A percentile compares a stretch with the other conserved stretches of the same genome.
Evolutionary conservation across 352 stramenopile genomes (phyloP).

Genomic region (Globisporangium cylindrosporum): DNA sequence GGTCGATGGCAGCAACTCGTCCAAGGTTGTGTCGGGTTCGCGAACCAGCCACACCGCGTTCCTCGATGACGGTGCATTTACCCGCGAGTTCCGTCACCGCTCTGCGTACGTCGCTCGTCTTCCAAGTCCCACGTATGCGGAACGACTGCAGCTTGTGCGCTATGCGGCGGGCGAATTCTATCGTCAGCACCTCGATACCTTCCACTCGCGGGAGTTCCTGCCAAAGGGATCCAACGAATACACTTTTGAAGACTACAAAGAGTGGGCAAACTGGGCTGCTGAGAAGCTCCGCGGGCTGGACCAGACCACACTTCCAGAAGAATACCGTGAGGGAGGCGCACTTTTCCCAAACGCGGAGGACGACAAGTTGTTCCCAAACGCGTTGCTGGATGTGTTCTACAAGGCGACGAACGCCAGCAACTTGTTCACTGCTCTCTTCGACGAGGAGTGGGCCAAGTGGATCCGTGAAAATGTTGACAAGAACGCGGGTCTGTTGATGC

Average conservation of each 20-base stretch:
- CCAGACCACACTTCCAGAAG: constrained; percentile 38
- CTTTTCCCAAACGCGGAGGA: constrained; percentile 64
- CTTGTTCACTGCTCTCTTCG: constrained; percentile 54
- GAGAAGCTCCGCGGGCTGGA: constrained; percentile 46
- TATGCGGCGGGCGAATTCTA: constrained; percentile 83
- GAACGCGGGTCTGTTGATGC: constrained; percentile 42
- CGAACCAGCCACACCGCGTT: constrained; percentile 85
- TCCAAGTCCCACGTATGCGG: constrained; percentile 62
- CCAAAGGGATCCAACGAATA: constrained; percentile 39
- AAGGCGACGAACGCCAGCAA: constrained; percentile 47
- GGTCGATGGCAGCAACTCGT: constrained; percentile 64
- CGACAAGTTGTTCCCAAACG: constrained; percentile 51
- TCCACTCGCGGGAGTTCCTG: constrained; percentile 69
- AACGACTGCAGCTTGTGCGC: constrained; percentile 73
- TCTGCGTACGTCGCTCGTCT: constrained; percentile 62
- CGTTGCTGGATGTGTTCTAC: constrained; percentile 63
- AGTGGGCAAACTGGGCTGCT: constrained; percentile 61
- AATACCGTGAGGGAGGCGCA: constrained; percentile 53
- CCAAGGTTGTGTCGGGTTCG: constrained; percentile 52
- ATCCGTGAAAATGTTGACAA: constrained; percentile 59
- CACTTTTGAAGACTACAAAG: constrained; percentile 59
- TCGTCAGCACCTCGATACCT: constrained; percentile 79
- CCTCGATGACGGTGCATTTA: constrained; percentile 60
- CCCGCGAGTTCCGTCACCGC: constrained; percentile 66
- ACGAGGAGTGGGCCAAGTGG: constrained; percentile 56